These are phyloP conservation scores for Penicillium sp. DNA, from an alignment of 2,329 filamentous ascomycete species.

Conservation along the genomic window DNA sequence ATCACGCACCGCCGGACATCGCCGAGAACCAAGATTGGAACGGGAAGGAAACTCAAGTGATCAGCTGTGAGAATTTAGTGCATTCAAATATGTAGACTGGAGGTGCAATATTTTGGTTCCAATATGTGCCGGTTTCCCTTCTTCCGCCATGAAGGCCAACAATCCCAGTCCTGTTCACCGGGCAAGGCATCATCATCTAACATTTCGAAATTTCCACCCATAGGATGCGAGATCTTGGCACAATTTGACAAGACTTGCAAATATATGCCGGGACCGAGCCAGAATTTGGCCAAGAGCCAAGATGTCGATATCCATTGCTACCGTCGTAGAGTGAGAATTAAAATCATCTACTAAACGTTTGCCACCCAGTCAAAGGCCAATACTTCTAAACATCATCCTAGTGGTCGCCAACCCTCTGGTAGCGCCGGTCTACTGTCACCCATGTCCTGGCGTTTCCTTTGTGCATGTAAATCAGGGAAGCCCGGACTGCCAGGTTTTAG, in stretches of 20 bases:
- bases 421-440: not conserved
- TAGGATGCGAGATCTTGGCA: not conserved
- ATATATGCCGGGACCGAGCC: not conserved
- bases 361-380: not conserved
- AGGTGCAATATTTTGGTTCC: not conserved
- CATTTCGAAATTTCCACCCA: too few species aligned
- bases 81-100: not conserved
- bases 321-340: not conserved
- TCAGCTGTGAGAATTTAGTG: too few species aligned
- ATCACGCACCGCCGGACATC: not conserved
- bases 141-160: too few species aligned
- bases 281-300: not conserved
- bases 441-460: conserved; percentile 3
- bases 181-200: too few species aligned
- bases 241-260: not conserved
- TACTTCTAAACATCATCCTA: not conserved
- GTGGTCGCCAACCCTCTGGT: not conserved
- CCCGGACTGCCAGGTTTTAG: conserved; percentile 3
- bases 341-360: not conserved
- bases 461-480: not conserved
- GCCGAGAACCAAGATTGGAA: not conserved
- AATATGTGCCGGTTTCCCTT: not conserved
- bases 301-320: not conserved
- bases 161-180: too few species aligned
- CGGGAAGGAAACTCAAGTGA: too few species aligned